phyloP scores from a whole-genome alignment of 371 early-diverging fungal genomes.

The Dichotomocladium elegans region DNA sequence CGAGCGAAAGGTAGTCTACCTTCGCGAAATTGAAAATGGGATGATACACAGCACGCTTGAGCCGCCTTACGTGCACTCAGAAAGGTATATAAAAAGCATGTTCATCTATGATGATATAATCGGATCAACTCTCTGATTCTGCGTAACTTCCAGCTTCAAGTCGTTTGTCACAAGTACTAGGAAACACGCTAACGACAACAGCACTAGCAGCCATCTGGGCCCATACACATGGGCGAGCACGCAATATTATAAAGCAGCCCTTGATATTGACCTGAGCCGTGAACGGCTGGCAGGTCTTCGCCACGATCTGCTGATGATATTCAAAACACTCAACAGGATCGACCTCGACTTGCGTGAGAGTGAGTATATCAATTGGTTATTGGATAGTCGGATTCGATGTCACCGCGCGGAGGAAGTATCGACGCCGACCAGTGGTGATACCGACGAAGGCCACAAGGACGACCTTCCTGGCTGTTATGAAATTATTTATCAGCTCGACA shows the following conservation, averaged over 20 bases:
- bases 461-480: background rate
- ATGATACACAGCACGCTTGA: constrained; percentile 9
- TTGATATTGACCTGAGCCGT: constrained; percentile 39
- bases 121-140: background rate
- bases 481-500: constrained; percentile 5
- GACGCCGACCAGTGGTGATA: background rate
- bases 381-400: constrained; percentile 29
- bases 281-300: constrained; percentile 46
- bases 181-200: background rate
- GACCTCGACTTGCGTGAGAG: constrained; percentile 41
- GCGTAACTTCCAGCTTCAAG: background rate
- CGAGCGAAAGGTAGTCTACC: constrained; percentile 34
- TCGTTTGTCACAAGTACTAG: background rate
- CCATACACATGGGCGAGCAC: constrained; percentile 14
- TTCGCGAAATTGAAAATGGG: constrained; percentile 44
- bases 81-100: no score
- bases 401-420: background rate
- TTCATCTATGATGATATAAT: background rate
- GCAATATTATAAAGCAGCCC: constrained; percentile 38
- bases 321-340: constrained; percentile 42
- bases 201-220: background rate
- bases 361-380: constrained; percentile 52
- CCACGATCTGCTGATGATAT: constrained; percentile 42
- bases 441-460: background rate
- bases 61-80: constrained; percentile 19